phyloP scores from a whole-genome alignment of 1,284 basidiomycete species.

The Moesziomyces sp. region DNA sequence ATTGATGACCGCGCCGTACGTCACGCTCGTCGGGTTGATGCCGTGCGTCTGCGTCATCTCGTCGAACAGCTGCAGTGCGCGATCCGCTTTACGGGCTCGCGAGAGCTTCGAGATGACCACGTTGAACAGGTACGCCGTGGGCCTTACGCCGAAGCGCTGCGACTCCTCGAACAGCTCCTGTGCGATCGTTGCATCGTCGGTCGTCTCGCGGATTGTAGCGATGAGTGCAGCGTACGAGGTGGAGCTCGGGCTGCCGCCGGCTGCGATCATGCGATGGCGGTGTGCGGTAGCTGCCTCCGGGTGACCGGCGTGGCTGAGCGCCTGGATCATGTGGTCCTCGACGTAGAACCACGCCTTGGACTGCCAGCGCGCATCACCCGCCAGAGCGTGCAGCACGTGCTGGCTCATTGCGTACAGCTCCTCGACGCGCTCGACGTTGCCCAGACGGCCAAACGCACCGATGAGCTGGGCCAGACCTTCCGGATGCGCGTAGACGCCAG shows the following conservation, averaged over 20 bases:
- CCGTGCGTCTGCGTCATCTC: conserved; percentile 62
- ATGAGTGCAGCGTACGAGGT: conserved; percentile 65
- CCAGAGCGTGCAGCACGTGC: conserved; percentile 50
- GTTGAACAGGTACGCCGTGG: conserved; percentile 65
- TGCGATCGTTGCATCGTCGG: conserved; percentile 66
- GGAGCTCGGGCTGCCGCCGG: conserved; percentile 54
- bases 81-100: conserved; percentile 64
- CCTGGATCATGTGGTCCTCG: conserved; percentile 63
- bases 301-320: conserved; percentile 61
- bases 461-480: conserved; percentile 55
- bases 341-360: conserved; percentile 68
- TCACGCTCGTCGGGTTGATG: conserved; percentile 82
- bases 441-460: conserved; percentile 68
- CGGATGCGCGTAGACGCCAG: conserved; percentile 53
- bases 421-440: conserved; percentile 71
- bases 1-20: conserved; percentile 90
- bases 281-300: conserved; percentile 52
- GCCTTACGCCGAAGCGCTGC: conserved; percentile 57
- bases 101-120: conserved; percentile 67
- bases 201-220: conserved; percentile 64
- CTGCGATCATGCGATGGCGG: conserved; percentile 60
- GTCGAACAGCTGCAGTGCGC: conserved; percentile 64
- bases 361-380: conserved; percentile 64
- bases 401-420: conserved; percentile 71
- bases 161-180: conserved; percentile 66